Base-by-base conservation (phyloP, 352 stramenopile genomes). In the Pythium apleroticum region DNA sequence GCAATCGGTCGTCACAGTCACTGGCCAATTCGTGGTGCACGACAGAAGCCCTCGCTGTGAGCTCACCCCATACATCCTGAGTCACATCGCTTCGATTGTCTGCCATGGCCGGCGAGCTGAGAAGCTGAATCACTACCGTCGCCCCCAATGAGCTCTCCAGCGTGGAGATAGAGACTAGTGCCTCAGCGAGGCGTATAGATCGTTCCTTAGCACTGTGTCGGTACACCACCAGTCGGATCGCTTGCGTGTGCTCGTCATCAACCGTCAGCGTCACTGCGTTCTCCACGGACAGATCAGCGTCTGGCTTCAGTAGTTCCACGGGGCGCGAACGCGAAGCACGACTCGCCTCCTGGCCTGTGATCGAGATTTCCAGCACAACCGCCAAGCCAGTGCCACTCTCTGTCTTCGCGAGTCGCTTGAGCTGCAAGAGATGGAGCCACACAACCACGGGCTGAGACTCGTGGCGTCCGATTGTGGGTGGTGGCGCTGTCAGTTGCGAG, bases 121-220 rank as follows among this genome's bases (percentile, higher is more conserved):
- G 19, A 7, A 50, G 4, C n/a, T 15, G 43, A 50, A 50, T 50
- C 0, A 27, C 19, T 19, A 15, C n/a, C 7, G 20, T 20, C 24
- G 14, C n/a, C 7, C 43, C 35, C 9, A 0, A 14, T 10, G 31
- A 22, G 25, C 25, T 39, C 7, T 48, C 25, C 17, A 52, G 14
- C 5, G 41, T 8, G 1, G 46, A 33, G 12, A 60, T 8, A 1
- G 33, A 24, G 5, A 67, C 10, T 3, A 66, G 28, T 1, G 53
- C 65, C 67, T 68, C 53, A 1, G 65, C 65, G 3, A 72, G n/a
- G 24, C 35, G 59, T 9, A 65, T 15, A 4, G 54, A 22, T 39
- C 59, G 43, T 24, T 68, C 65, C 19, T 68, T 72, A 0, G 15
- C 17, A 35, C 24, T 55, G 22, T 72, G 35, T 0, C 55, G 65